Conservation (phyloP, 2,329 filamentous ascomycete genomes). For the Simplicillium aogashimaense region DNA sequence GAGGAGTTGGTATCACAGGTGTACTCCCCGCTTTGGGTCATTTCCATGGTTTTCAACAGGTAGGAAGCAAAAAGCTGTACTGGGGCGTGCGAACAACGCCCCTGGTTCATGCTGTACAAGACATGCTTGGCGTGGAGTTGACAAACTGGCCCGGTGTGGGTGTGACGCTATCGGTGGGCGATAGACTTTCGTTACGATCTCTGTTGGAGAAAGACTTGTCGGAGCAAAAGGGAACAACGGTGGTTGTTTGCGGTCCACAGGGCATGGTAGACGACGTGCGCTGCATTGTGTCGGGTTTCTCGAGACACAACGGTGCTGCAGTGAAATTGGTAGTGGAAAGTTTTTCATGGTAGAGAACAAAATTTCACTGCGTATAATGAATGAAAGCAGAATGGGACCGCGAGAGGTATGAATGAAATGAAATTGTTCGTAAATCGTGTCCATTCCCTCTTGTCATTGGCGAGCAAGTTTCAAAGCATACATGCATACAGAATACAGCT, state of each 20-base stretch:
- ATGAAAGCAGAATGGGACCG: background rate
- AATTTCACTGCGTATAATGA: background rate
- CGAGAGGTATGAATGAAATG: too few species aligned
- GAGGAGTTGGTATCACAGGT: conserved; percentile 20
- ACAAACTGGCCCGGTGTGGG: conserved; percentile 16
- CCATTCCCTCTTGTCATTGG: too few species aligned
- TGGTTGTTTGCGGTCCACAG: conserved; percentile 17
- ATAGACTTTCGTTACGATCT: conserved; percentile 14
- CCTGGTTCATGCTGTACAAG: conserved; percentile 15
- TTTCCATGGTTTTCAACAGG: conserved; percentile 10
- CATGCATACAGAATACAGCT: too few species aligned
- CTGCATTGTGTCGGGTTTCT: conserved; percentile 2
- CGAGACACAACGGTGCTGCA: conserved; percentile 4
- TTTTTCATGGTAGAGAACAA: conserved; percentile 1
- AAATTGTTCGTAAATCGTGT: too few species aligned
- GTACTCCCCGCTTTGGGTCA: conserved; percentile 14
- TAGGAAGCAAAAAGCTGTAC: conserved; percentile 17
- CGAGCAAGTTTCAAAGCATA: too few species aligned
- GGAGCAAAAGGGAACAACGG: conserved; percentile 13
- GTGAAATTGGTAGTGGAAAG: conserved; percentile 6
- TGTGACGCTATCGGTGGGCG: conserved; percentile 17
- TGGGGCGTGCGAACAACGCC: conserved; percentile 16
- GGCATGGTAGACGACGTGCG: conserved; percentile 19
- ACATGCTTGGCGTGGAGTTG: conserved; percentile 9
- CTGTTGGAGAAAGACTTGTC: conserved; percentile 15